Percentiles rank a stretch among this genome's conserved stretches.
phyloP scores from a whole-genome alignment of 2,329 filamentous ascomycete species.

The Aspergillus fructus region DNA sequence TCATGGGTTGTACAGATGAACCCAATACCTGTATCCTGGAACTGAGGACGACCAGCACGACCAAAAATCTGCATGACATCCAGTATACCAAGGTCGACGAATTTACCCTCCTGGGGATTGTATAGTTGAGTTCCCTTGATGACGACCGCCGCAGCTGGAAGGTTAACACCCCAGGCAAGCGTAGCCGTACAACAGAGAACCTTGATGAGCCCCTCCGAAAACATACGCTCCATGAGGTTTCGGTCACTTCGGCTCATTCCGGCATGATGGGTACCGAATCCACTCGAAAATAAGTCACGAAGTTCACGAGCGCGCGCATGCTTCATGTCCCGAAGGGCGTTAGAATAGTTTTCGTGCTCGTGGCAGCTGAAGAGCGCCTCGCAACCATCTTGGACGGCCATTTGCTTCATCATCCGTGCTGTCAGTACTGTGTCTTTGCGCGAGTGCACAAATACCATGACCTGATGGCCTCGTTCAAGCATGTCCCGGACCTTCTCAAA shows the following conservation, averaged over 20 bases:
- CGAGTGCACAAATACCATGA: slow-evolving; percentile 99
- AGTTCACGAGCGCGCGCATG: slow-evolving; percentile 82
- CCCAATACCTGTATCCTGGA: slow-evolving; percentile 94
- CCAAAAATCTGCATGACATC: slow-evolving; percentile 98
- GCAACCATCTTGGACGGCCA: slow-evolving; percentile 77
- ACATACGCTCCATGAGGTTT: slow-evolving; percentile 92
- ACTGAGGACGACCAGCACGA: slow-evolving; percentile 95
- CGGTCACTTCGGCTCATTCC: slow-evolving; percentile 93
- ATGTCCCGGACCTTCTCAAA: slow-evolving; percentile 96
- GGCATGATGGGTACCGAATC: slow-evolving; percentile 92
- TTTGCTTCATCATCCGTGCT: slow-evolving; percentile 80
- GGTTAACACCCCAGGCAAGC: slow-evolving; percentile 96
- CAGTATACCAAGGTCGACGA: slow-evolving; percentile 91
- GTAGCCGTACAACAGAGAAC: slow-evolving; percentile 98
- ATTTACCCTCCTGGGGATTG: slow-evolving; percentile 93
- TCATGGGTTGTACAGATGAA: slow-evolving; percentile 98
- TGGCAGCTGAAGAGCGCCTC: slow-evolving; percentile 80
- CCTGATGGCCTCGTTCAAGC: slow-evolving; percentile 86
- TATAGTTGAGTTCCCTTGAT: slow-evolving; percentile 99
- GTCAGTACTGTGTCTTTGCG: slow-evolving; percentile 90
- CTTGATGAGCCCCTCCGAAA: slow-evolving; percentile 87
- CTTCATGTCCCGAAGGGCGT: slow-evolving; percentile 80
- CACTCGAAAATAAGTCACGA: slow-evolving; percentile 83
- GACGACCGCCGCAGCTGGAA: slow-evolving; percentile 91
- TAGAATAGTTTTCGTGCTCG: slow-evolving; percentile 74